Base-by-base conservation (phyloP, 306 rosid species). In the Nissolia schottii region DNA sequence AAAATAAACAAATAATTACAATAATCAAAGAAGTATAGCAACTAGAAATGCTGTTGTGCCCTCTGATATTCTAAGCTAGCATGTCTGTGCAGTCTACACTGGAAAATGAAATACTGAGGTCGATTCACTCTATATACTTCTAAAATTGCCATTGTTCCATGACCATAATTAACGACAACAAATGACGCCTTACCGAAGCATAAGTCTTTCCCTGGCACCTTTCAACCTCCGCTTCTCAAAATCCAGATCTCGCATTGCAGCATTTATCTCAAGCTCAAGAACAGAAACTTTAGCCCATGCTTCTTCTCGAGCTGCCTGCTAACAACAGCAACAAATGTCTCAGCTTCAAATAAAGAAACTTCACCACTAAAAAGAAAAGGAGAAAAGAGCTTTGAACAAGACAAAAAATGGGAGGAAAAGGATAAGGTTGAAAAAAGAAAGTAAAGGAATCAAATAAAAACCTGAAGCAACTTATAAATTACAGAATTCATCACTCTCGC, bases 291-390 rank as follows among this genome's bases (percentile, higher is more conserved):
- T 93, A 57, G 89, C 90, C 98, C 98, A 93, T 62, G 98, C 98
- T 81, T 93, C 98, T 82, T 93, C 97, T 83, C 94, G 96, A 78
- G 96, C 98, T 55, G 91, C 89, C 98, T 93, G 98, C 98, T 91
- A 91, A 89, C 97, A 11, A 83, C 88, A 81, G 62, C 72, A 82
- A 70, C 74, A 88, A 82, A 75, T 50, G 46, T 48, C 64, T 71
- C 15, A 51, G 78, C 46, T 73, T 71, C 55, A 78, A 65, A 66
- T 41, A 72, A 54, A 32, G 66, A 71, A 83, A 61, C 12, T 53
- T 64, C 38, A 62, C 72, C 18, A 11, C 19, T 10, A 20, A 29
- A 59, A 60, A n/a, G 22, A 38, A 60, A 19, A 11, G 1, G 20
- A 49, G 28, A 10, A 59, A 35, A 29, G 29, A 37, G n/a, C n/a